Evolutionary conservation across 1,284 basidiomycete species (phyloP).

Genomic region (Leccinum variabile): DNA sequence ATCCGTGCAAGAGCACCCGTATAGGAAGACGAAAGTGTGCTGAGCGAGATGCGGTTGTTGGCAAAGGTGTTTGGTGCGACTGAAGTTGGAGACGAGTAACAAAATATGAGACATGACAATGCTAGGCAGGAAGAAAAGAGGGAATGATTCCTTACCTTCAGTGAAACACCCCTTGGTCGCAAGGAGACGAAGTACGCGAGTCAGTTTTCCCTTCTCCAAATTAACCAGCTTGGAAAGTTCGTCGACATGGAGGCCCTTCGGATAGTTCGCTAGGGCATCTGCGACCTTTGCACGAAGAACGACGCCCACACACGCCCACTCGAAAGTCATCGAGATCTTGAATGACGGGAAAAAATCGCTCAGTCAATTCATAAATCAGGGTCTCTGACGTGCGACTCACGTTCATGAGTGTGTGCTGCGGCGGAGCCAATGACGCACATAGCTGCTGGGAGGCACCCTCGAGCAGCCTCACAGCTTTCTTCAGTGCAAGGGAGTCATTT

Average conservation of each 20-base stretch:
- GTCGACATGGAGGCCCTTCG: constrained; percentile 29
- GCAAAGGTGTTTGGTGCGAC: constrained; percentile 28
- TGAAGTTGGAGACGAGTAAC: constrained; percentile 5
- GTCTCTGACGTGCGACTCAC: neutral
- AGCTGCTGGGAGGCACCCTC: constrained; percentile 31
- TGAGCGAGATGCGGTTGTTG: constrained; percentile 34
- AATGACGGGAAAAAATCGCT: neutral
- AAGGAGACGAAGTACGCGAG: constrained; percentile 36
- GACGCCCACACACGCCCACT: constrained; percentile 30
- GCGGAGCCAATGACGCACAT: constrained; percentile 32
- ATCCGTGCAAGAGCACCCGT: constrained; percentile 11
- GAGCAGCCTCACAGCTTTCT: constrained; percentile 33
- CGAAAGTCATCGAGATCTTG: constrained; percentile 26
- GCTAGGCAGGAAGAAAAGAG: too few relatives aligned
- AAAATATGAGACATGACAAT: neutral
- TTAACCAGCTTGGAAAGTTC: constrained; percentile 24
- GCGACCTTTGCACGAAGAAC: constrained; percentile 27
- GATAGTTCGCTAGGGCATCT: constrained; percentile 25
- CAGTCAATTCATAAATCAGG: neutral
- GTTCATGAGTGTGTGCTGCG: constrained; percentile 29
- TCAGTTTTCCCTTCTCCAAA: constrained; percentile 31
- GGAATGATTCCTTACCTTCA: constrained; percentile 24
- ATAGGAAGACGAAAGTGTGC: constrained; percentile 18
- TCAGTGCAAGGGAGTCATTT: constrained; percentile 21
- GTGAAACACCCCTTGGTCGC: constrained; percentile 36